phyloP scores from a whole-genome alignment of 805 yeast genomes.

The Ogataea angusta region DNA sequence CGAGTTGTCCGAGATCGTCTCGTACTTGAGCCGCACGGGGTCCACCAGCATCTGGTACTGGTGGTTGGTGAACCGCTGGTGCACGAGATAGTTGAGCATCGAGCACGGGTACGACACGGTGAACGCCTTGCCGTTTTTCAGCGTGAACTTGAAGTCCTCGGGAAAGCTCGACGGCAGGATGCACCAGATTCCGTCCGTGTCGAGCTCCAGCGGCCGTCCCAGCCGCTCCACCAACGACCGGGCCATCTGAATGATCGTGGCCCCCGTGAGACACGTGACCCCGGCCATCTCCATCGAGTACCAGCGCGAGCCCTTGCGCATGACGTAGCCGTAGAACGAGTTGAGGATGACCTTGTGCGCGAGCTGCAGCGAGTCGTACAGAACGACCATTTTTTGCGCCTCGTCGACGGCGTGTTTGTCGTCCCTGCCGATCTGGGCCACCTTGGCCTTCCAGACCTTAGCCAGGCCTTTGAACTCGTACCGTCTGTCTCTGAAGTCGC shows the following conservation, averaged over 20 bases:
- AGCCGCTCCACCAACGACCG: constrained; percentile 83
- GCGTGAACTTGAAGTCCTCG: constrained; percentile 69
- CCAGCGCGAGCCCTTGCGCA: constrained; percentile 99
- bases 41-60: constrained; percentile 89
- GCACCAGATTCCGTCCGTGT: constrained; percentile 99
- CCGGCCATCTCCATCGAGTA: constrained; percentile 99
- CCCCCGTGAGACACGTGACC: constrained; percentile 96
- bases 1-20: constrained; percentile 82
- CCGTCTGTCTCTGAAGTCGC: constrained; percentile 92
- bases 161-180: constrained; percentile 92
- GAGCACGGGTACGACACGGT: constrained; percentile 90
- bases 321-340: constrained; percentile 96
- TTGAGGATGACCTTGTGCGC: constrained; percentile 97
- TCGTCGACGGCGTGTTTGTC: constrained; percentile 74
- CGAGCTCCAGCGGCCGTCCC: constrained; percentile 94
- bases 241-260: constrained; percentile 97
- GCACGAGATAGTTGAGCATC: constrained; percentile 92
- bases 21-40: constrained; percentile 62
- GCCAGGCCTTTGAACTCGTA: constrained; percentile 93
- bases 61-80: constrained; percentile 84
- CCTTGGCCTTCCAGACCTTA: constrained; percentile 89
- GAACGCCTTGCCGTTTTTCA: constrained; percentile 74
- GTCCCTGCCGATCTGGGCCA: constrained; percentile 46
- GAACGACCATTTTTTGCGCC: constrained; percentile 88
- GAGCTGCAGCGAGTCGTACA: constrained; percentile 91